Evolutionary conservation across 2,329 filamentous ascomycete species (phyloP).

Genomic region (Xylaria sp.): DNA sequence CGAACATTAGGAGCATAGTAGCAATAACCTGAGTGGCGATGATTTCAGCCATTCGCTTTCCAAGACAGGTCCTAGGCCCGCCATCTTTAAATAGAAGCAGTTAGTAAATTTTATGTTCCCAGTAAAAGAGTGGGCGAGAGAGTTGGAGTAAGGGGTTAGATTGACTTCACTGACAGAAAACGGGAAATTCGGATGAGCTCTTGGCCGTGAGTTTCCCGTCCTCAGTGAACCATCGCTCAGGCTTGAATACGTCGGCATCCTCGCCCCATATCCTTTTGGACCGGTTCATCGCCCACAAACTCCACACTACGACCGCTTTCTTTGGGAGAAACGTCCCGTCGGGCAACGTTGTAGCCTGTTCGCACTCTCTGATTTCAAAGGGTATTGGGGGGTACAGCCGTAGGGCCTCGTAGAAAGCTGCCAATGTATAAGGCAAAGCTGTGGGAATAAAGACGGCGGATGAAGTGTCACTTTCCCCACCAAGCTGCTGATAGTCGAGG

Average conservation of each 20-base stretch:
- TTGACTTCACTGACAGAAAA: conserved; percentile 61
- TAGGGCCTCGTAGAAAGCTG: conserved; percentile 71
- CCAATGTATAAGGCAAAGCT: conserved; percentile 66
- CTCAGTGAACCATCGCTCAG: conserved; percentile 65
- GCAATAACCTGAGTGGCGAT: conserved; percentile 68
- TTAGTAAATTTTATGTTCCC: conserved; percentile 7
- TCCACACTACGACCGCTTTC: conserved; percentile 69
- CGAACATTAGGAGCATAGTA: conserved; percentile 60
- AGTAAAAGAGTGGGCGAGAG: neutral
- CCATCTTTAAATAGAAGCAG: conserved; percentile 50
- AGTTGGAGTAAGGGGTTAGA: neutral
- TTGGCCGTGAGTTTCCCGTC: conserved; percentile 57
- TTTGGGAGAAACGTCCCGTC: conserved; percentile 69
- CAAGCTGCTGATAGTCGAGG: conserved; percentile 19
- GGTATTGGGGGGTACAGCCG: conserved; percentile 73
- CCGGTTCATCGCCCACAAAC: conserved; percentile 72
- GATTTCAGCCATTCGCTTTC: conserved; percentile 72
- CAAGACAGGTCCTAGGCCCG: conserved; percentile 69
- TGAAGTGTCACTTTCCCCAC: conserved; percentile 35
- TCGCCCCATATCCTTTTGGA: conserved; percentile 66
- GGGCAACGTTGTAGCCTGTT: conserved; percentile 63
- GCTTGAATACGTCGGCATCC: conserved; percentile 66
- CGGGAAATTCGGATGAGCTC: conserved; percentile 67
- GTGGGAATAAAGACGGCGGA: conserved; percentile 55
- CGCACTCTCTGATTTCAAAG: conserved; percentile 72